Conservation (phyloP, 139 green algal genomes). For the Picochlorum sp. region DNA sequence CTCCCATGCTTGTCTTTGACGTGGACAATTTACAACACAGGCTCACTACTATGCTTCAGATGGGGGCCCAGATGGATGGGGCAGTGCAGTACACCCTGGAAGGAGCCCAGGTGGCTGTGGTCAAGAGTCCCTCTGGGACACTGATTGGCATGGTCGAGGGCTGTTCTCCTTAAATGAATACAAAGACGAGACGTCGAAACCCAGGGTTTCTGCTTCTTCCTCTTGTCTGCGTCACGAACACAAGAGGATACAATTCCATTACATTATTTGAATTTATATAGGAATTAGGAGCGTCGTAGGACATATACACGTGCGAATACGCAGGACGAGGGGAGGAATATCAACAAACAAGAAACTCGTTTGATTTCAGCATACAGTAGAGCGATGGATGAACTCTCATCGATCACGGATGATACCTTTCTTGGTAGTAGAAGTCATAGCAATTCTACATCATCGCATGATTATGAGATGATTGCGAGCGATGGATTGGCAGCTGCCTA, state of each 20-base stretch:
- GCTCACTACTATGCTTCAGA: conserved; percentile 40
- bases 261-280: too few relatives aligned
- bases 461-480: conserved; percentile 17
- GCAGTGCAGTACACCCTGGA: conserved; percentile 50
- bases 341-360: too few relatives aligned
- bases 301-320: too few relatives aligned
- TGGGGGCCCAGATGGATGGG: conserved; percentile 61
- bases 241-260: too few relatives aligned
- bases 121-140: conserved; percentile 49
- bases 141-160: conserved; percentile 56
- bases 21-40: conserved; percentile 61
- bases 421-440: not conserved
- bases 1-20: conserved; percentile 45
- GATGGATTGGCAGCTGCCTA: conserved; percentile 57
- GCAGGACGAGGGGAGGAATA: too few relatives aligned
- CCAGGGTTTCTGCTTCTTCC: too few relatives aligned
- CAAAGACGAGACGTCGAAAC: too few relatives aligned
- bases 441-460: not conserved
- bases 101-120: conserved; percentile 45
- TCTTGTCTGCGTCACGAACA: too few relatives aligned
- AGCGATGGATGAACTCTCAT: not conserved
- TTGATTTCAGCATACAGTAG: too few relatives aligned
- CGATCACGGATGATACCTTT: not conserved
- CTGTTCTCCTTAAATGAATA: too few relatives aligned
- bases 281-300: too few relatives aligned